Percentiles rank a stretch among this genome's conserved stretches.
Evolutionary conservation across 1,139 yeast genomes (phyloP).

Genomic region (Diutina neorugosa): DNA sequence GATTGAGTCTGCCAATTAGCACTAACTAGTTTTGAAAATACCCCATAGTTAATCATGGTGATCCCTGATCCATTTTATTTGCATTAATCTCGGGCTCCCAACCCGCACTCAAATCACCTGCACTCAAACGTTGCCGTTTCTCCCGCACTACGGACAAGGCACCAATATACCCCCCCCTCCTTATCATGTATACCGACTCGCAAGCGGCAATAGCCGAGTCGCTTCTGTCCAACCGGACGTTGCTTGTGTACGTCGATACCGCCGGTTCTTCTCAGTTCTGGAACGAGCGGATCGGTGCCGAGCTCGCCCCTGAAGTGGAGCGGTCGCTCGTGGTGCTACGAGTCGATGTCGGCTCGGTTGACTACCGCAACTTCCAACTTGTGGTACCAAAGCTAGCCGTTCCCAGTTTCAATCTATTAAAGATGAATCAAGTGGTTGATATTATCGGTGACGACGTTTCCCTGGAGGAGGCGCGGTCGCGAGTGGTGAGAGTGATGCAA

Average conservation of each 20-base stretch:
- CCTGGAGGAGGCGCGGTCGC: background rate
- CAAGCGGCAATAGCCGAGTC: conserved; percentile 3
- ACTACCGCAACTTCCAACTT: background rate
- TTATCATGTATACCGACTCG: conserved; percentile 1
- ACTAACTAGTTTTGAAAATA: too few relatives aligned
- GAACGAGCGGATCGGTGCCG: background rate
- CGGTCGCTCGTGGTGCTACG: background rate
- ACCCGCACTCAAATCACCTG: background rate
- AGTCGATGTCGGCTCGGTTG: background rate
- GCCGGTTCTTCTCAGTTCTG: background rate
- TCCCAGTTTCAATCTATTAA: background rate
- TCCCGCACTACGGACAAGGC: background rate
- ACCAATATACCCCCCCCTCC: background rate
- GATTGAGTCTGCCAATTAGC: background rate
- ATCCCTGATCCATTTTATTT: background rate
- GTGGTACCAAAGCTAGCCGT: background rate
- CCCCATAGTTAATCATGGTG: background rate
- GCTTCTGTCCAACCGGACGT: background rate
- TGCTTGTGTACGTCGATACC: background rate
- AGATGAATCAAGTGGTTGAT: background rate
- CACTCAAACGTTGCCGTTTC: background rate
- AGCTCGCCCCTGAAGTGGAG: background rate
- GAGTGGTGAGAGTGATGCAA: background rate
- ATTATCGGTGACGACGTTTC: background rate
- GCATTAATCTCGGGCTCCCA: background rate